Percentiles rank a stretch among this genome's conserved stretches.
Evolutionary conservation across 2,329 filamentous ascomycete genomes (phyloP).

Genomic region (Aureobasidium sp.): DNA sequence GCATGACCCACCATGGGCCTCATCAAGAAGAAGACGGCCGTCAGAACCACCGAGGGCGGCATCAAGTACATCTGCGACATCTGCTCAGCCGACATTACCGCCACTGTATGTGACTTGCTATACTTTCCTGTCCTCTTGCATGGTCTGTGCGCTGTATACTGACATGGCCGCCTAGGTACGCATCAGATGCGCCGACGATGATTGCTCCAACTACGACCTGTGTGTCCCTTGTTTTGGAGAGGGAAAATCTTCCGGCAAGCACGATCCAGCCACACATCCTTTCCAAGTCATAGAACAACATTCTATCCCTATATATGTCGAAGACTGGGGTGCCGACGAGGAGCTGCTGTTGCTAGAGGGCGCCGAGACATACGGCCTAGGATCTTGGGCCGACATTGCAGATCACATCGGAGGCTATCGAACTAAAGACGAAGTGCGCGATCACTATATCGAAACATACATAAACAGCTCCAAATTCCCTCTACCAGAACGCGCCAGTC

Average conservation of each 20-base stretch:
- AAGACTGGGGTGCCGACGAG: slow-evolving; percentile 95
- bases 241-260: slow-evolving; percentile 69
- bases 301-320: slow-evolving; percentile 90
- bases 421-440: slow-evolving; percentile 87
- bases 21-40: slow-evolving; percentile 90
- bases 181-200: slow-evolving; percentile 76
- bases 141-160: slow-evolving; percentile 11
- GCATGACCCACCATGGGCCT: slow-evolving; percentile 62
- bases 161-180: slow-evolving; percentile 57
- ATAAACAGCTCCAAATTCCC: slow-evolving; percentile 78
- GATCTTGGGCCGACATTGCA: slow-evolving; percentile 95
- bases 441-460: slow-evolving; percentile 87
- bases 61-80: slow-evolving; percentile 94
- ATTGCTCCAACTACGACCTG: slow-evolving; percentile 90
- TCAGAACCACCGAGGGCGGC: slow-evolving; percentile 54
- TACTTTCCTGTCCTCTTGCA: not conserved
- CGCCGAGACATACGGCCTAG: slow-evolving; percentile 89
- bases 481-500: slow-evolving; percentile 76
- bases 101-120: slow-evolving; percentile 58
- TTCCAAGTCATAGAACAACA: slow-evolving; percentile 97
- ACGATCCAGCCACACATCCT: slow-evolving; percentile 77
- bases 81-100: slow-evolving; percentile 93
- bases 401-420: slow-evolving; percentile 96
- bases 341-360: slow-evolving; percentile 90
- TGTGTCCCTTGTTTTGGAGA: slow-evolving; percentile 91